These are phyloP conservation scores for bread wheat (Triticum aestivum) DNA, from an alignment of 176 grass and related monocot genomes.

Conservation along the genomic window DNA sequence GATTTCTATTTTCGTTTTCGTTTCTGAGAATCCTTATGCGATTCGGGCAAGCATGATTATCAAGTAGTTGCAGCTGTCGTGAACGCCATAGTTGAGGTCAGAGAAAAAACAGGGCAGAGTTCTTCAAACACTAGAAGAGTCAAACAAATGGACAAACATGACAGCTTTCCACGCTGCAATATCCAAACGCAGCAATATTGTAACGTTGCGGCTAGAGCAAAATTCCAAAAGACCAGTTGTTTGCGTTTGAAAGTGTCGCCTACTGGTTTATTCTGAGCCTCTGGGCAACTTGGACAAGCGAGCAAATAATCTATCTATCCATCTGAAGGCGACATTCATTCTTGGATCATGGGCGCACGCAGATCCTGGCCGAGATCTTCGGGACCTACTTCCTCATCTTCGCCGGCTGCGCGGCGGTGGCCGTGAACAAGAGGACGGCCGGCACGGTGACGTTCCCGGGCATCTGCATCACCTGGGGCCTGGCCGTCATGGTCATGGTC, in stretches of 20 bases:
- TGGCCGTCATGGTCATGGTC: constrained; percentile 88
- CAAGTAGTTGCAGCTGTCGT: neutral
- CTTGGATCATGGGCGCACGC: constrained; percentile 26
- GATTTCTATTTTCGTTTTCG: neutral
- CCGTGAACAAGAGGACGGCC: constrained; percentile 56
- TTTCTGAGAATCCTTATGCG: neutral
- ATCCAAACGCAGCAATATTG: constrained; percentile 12
- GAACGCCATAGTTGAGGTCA: neutral
- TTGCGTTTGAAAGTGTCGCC: neutral
- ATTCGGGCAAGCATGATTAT: neutral
- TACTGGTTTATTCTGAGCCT: neutral
- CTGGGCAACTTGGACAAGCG: constrained; percentile 22
- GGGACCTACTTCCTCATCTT: constrained; percentile 94
- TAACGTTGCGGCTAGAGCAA: neutral
- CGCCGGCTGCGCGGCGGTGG: constrained; percentile 76
- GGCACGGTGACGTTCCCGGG: constrained; percentile 86
- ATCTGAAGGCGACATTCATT: constrained; percentile 14
- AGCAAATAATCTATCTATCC: neutral
- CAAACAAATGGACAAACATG: constrained; percentile 21
- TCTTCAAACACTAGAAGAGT: neutral
- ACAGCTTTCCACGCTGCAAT: neutral
- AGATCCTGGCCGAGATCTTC: constrained; percentile 74
- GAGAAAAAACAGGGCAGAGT: neutral
- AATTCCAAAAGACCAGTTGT: neutral
- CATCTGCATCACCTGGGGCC: constrained; percentile 82